phyloP scores from a whole-genome alignment of 169 alveolate genomes.

The Plasmodium blacklocki region DNA sequence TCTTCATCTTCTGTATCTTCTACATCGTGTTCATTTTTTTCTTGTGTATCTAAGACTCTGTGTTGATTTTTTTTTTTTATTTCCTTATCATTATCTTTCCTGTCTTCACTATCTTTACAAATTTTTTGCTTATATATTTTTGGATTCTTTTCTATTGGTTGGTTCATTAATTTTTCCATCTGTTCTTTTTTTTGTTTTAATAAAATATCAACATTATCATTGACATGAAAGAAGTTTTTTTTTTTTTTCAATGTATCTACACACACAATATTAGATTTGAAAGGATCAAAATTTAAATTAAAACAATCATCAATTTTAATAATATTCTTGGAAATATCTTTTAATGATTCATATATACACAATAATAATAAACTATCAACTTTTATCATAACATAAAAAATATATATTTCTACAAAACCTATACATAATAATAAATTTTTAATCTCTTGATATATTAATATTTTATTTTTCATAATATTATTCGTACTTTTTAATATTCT shows the following conservation, averaged over 20 bases:
- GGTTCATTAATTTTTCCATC: slow-evolving; percentile 54
- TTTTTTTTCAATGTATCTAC: slow-evolving; percentile 48
- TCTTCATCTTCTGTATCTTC: slow-evolving; percentile 2
- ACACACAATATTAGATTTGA: slow-evolving; percentile 45
- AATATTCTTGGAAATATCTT: slow-evolving; percentile 25
- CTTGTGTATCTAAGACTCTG: background rate
- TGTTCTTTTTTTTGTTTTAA: slow-evolving; percentile 51
- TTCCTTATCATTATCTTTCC: background rate
- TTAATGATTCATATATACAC: slow-evolving; percentile 47
- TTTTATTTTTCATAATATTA: slow-evolving; percentile 64
- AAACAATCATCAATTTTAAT: slow-evolving; percentile 29
- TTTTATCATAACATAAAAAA: slow-evolving; percentile 55
- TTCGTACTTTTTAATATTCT: slow-evolving; percentile 68
- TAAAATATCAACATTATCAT: slow-evolving; percentile 32
- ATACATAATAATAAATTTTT: slow-evolving; percentile 31
- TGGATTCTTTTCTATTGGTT: slow-evolving; percentile 39
- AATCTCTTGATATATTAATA: slow-evolving; percentile 40
- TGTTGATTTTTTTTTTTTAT: background rate
- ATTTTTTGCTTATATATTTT: slow-evolving; percentile 33
- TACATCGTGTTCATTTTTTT: slow-evolving; percentile 18
- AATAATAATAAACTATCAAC: slow-evolving; percentile 52
- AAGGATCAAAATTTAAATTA: slow-evolving; percentile 36
- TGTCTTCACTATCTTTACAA: background rate
- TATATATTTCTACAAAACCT: slow-evolving; percentile 32
- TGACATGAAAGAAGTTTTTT: slow-evolving; percentile 7